Evolutionary conservation across 345 rosid genomes (phyloP), one percentile per base, ranked within the genome.

Genomic region (Eutrema heterophyllum): DNA sequence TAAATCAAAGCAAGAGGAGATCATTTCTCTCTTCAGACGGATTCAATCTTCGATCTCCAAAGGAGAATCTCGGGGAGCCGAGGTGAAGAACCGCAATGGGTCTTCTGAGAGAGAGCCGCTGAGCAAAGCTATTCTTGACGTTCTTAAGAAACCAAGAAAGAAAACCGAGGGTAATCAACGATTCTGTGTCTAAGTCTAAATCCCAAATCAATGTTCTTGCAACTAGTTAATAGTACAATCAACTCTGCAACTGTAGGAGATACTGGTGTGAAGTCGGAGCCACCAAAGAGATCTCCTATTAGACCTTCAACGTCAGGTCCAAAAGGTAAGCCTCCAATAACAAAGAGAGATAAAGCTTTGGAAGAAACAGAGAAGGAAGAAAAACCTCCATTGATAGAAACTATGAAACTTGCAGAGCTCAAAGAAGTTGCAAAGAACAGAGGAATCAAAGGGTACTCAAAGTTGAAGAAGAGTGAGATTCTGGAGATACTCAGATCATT

Each of bases 401-500:
- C 74, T 53, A 76, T 93, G 93, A 90, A 85, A 72, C 88, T 86
- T 67, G 53, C 83, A 9, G 82, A 88, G 78, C 83, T 93, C 52
- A 88, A 85, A 80, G 85, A 85, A 66, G 67, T 85, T 43, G 98
- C 93, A 1, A 90, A 90, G 80, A 78, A 81, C 5, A 82, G 77
- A 67, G 92, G 89, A 40, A 55, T 86, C 26, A 83, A 79, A 80
- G 87, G 96, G 16, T 90, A 84, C 82, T 88, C 93, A 0, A 87
- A 79, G 80, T 33, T 89, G 75, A 87, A 83, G 81, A 92, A 88
- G 62, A 62, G 64, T 38, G 83, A 86, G 40, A 89, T 92, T 41
- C n/a, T 85, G 16, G 70, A 84, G 14, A 53, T 82, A 35, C 78
- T 89, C 0, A 84, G 78, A 57, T 78, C 87, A 21, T 75, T 5